phyloP scores from a whole-genome alignment of 2,329 filamentous ascomycete genomes.

The Curvularia verruculosa region DNA sequence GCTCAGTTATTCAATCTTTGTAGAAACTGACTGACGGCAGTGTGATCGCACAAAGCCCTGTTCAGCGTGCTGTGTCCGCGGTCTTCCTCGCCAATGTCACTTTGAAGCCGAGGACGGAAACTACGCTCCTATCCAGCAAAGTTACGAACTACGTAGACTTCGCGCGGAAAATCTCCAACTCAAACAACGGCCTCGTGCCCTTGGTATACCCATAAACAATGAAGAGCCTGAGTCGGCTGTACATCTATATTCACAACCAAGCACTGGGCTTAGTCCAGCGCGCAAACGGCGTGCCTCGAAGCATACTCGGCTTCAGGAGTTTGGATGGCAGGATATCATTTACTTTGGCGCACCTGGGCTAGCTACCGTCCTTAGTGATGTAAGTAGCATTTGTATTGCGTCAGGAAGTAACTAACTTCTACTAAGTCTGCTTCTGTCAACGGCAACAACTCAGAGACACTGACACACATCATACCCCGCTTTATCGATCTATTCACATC shows the following conservation, averaged over 20 bases:
- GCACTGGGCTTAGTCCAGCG: constrained; percentile 27
- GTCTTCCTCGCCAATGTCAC: constrained; percentile 55
- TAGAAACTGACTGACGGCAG: constrained; percentile 27
- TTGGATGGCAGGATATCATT: constrained; percentile 53
- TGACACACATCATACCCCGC: constrained; percentile 53
- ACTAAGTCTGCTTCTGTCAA: constrained; percentile 53
- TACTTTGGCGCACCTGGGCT: constrained; percentile 59
- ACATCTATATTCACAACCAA: constrained; percentile 29
- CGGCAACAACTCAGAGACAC: constrained; percentile 43
- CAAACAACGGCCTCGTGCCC: constrained; percentile 51
- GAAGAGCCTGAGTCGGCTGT: constrained; percentile 41
- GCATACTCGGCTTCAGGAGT: constrained; percentile 49
- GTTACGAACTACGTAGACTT: constrained; percentile 56
- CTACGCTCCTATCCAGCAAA: constrained; percentile 55
- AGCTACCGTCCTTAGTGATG: constrained; percentile 56
- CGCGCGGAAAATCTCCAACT: constrained; percentile 54
- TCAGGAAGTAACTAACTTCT: constrained; percentile 24
- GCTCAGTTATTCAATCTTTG: background rate
- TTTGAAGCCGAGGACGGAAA: constrained; percentile 56
- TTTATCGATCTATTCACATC: constrained; percentile 52
- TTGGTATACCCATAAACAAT: constrained; percentile 45
- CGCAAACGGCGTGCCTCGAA: constrained; percentile 32
- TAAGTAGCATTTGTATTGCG: constrained; percentile 25
- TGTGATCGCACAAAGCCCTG: constrained; percentile 59
- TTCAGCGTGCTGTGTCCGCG: constrained; percentile 56